These are phyloP conservation scores for Acorus gramineus DNA, from an alignment of 106 monocot species.

Conservation along the genomic window DNA sequence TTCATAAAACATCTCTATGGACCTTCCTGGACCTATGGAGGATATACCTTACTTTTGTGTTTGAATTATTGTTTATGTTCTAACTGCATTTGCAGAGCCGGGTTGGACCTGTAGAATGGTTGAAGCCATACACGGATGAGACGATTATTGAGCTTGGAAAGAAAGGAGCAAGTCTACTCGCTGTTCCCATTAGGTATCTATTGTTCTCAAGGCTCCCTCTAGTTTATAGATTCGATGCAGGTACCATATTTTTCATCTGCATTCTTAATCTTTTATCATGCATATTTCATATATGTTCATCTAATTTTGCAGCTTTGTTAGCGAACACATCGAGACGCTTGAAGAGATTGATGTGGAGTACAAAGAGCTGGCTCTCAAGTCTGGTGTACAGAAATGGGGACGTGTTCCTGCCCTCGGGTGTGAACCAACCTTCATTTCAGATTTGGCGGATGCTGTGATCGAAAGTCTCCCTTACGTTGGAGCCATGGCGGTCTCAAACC, in stretches of 20 bases:
- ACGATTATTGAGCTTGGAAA: constrained; percentile 80
- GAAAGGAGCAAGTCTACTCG: constrained; percentile 85
- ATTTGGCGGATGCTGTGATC: constrained; percentile 95
- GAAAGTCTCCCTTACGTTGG: constrained; percentile 99
- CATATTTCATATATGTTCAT: background rate
- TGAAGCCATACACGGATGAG: constrained; percentile 96
- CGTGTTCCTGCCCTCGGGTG: constrained; percentile 97
- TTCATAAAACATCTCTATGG: no score
- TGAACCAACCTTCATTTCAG: constrained; percentile 82
- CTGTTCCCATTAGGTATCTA: constrained; percentile 88
- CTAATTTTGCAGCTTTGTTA: constrained; percentile 67
- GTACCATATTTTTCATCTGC: no score
- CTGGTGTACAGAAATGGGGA: constrained; percentile 89
- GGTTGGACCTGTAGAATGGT: constrained; percentile 98
- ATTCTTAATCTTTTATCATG: constrained; percentile 1
- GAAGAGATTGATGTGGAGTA: constrained; percentile 99
- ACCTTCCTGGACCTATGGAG: no score
- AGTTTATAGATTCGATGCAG: no score
- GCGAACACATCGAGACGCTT: constrained; percentile 98
- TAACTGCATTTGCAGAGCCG: constrained; percentile 51
- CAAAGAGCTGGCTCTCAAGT: constrained; percentile 79
- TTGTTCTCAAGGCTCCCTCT: background rate
- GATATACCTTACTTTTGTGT: background rate
- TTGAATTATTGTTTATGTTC: background rate
- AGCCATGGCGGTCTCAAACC: constrained; percentile 95